These are phyloP conservation scores for Oidium heveae DNA, from an alignment of 2,329 filamentous ascomycete species.

Conservation along the genomic window DNA sequence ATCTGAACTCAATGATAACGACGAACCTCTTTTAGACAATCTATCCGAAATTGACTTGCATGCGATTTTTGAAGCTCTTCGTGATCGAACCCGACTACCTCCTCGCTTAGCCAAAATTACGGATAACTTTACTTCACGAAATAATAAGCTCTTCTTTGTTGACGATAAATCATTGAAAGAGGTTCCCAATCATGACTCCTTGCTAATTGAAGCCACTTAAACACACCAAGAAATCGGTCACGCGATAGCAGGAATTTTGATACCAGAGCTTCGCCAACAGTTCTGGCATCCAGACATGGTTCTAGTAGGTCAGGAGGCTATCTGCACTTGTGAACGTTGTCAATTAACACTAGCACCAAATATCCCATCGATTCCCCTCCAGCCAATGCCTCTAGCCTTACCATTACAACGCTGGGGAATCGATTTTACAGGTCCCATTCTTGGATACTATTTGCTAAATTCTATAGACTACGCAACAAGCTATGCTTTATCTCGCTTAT, in stretches of 20 bases:
- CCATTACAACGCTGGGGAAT: not conserved
- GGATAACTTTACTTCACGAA: not conserved
- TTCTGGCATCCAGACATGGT: conserved; percentile 1
- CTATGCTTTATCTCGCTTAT: not conserved
- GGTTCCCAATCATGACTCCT: not conserved
- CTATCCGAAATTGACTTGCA: not conserved
- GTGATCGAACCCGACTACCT: not conserved
- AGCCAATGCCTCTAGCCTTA: not conserved
- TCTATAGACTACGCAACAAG: not conserved
- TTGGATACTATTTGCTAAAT: not conserved
- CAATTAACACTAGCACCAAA: not conserved
- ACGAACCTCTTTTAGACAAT: not conserved
- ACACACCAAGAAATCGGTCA: not conserved
- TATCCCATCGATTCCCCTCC: not conserved
- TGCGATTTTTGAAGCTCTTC: not conserved
- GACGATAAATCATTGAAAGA: not conserved
- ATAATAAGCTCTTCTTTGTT: not conserved
- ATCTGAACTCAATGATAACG: not conserved
- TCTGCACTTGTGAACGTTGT: not conserved
- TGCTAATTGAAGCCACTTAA: not conserved
- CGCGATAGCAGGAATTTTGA: not conserved
- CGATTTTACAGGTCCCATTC: conserved; percentile 1
- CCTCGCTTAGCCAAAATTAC: not conserved
- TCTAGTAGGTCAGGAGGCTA: not conserved
- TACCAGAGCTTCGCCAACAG: not conserved